Conservation (phyloP, 768 basidiomycete genomes). For the Lactifluus rugatus region DNA sequence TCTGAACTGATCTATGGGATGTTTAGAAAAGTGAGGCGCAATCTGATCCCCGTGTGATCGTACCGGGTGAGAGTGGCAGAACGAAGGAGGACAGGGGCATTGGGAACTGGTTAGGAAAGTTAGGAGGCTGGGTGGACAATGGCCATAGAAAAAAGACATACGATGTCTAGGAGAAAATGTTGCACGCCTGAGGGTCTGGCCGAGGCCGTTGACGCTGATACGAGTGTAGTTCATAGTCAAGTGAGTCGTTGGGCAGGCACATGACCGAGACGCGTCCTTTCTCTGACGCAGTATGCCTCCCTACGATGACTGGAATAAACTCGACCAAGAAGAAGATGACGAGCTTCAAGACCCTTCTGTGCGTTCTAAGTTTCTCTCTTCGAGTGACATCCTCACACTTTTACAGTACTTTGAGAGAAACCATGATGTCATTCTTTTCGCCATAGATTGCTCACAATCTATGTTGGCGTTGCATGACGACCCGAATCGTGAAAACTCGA, state of each 20-base stretch:
- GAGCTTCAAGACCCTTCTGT: constrained; percentile 68
- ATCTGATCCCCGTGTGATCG: not conserved
- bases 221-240: constrained; percentile 32
- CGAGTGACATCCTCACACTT: not conserved
- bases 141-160: constrained; percentile 17
- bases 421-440: constrained; percentile 86
- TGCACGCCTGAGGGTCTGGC: constrained; percentile 44
- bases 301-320: constrained; percentile 72
- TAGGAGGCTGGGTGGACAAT: not conserved
- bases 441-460: constrained; percentile 86
- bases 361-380: constrained; percentile 16
- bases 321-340: constrained; percentile 76
- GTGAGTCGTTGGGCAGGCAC: too few relatives aligned
- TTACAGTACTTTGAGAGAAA: constrained; percentile 58
- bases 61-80: constrained; percentile 17
- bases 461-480: constrained; percentile 73
- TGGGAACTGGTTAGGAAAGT: constrained; percentile 17
- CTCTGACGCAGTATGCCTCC: constrained; percentile 39
- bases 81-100: constrained; percentile 8
- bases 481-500: constrained; percentile 50
- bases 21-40: not conserved
- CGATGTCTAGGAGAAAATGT: constrained; percentile 31
- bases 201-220: constrained; percentile 40
- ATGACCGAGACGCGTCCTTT: too few relatives aligned
- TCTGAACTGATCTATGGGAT: constrained; percentile 44